Base-by-base conservation (phyloP, 129 eudicot genomes). In the Logfia minima region DNA sequence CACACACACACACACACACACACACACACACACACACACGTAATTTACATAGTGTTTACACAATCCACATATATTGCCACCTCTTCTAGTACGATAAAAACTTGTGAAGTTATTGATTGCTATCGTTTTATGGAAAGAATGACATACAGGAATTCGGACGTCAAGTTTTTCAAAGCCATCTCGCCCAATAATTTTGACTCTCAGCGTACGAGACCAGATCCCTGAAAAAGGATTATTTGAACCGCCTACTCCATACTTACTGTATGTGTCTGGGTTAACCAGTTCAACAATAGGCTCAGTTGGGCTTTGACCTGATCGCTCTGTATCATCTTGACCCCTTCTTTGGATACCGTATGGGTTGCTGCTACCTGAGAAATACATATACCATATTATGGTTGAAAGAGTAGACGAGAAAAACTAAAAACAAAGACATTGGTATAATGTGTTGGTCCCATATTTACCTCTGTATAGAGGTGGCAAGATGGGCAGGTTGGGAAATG, bases 101-200 rank as follows among this genome's bases (percentile, higher is more conserved):
- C 76, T 21, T 58, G 62, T 78, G 76, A 52, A 41, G 58, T 52
- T 68, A 68, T 34, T 51, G 41, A 79, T 64, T 66, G 29, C 68
- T 75, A 23, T 29, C 16, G 24, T 45, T 19, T n/a, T 10, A 24
- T 17, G 32, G 34, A 43, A 72, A 26, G 62, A 58, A 66, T 48
- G 72, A 89, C 98, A 75, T 89, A 94, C 98, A 6, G 97, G 98
- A 83, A 94, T 89, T 39, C 90, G 87, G 74, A 94, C 82, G 72
- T 94, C 98, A 67, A 94, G 98, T 72, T 88, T 94, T 81, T 94
- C 98, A 82, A 74, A 82, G 77, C 98, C 97, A 78, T 94, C 96
- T 52, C 81, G 85, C 66, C 97, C 98, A 75, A 80, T 87, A 34
- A 94, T 91, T 85, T 82, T 94, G 78, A 94, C 88, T 83, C 98